phyloP scores from a whole-genome alignment of 2,329 filamentous ascomycete species.

The Nakataea oryzae region DNA sequence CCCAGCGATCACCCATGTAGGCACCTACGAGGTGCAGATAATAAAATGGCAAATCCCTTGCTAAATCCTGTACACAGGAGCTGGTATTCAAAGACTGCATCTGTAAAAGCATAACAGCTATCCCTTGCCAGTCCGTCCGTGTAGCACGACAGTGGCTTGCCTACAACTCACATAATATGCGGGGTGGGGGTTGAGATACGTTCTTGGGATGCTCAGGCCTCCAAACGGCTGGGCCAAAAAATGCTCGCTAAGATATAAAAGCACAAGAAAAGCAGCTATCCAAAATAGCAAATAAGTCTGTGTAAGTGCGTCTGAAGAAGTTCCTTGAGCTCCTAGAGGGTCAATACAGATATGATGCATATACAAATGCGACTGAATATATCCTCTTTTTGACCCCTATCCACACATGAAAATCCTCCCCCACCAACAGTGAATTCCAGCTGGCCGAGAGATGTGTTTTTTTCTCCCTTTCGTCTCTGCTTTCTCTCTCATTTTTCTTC shows the following conservation, averaged over 20 bases:
- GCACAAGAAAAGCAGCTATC: neutral
- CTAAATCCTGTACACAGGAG: neutral
- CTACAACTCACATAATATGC: neutral
- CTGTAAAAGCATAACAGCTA: neutral
- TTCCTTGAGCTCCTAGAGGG: neutral
- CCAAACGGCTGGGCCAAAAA: too few relatives aligned
- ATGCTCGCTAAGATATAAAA: neutral
- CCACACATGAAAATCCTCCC: neutral
- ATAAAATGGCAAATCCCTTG: neutral
- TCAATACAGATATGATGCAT: neutral
- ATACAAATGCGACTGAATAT: neutral
- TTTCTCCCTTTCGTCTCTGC: too few relatives aligned
- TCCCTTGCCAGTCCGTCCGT: neutral
- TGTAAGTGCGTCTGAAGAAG: neutral
- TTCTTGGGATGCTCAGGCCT: neutral
- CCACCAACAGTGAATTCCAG: neutral
- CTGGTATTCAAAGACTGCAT: neutral
- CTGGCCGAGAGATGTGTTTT: too few relatives aligned
- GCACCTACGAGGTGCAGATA: neutral
- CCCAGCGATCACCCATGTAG: neutral
- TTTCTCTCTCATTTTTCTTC: too few relatives aligned
- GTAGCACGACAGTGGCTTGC: neutral
- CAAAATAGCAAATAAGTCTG: too few relatives aligned
- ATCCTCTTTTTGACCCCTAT: neutral
- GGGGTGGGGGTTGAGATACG: neutral